phyloP scores from a whole-genome alignment of 164 flowering plant genomes.

The Berberis vulgaris region DNA sequence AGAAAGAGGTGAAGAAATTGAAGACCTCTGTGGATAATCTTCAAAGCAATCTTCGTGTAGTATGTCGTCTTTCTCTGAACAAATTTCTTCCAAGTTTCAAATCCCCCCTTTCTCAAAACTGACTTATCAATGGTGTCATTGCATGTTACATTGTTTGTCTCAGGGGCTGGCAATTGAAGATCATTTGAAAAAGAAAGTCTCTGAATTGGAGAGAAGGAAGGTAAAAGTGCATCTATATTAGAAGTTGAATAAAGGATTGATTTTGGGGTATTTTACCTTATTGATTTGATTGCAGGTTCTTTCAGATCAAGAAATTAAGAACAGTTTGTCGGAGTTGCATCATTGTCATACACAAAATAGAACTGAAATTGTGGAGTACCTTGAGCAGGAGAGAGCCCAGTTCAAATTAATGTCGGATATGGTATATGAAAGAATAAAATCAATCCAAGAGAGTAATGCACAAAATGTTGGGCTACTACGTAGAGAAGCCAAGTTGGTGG shows the following conservation, averaged over 20 bases:
- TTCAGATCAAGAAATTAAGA: slow-evolving; percentile 28
- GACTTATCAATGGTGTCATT: background rate
- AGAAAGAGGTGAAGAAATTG: slow-evolving; percentile 50
- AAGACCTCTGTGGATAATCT: slow-evolving; percentile 48
- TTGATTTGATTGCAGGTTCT: slow-evolving; percentile 35
- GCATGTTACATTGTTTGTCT: background rate
- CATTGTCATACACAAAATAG: slow-evolving; percentile 41
- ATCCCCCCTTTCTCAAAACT: background rate
- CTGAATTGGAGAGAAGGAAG: slow-evolving; percentile 49
- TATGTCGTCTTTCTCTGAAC: slow-evolving; percentile 12
- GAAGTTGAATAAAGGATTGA: background rate
- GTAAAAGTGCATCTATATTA: slow-evolving; percentile 30
- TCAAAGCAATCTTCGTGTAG: slow-evolving; percentile 65
- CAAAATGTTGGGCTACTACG: slow-evolving; percentile 17
- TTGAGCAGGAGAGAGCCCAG: slow-evolving; percentile 44
- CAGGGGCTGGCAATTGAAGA: slow-evolving; percentile 90
- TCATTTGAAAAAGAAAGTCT: slow-evolving; percentile 58
- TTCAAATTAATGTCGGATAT: slow-evolving; percentile 27
- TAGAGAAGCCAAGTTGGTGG: slow-evolving; percentile 24
- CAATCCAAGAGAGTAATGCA: slow-evolving; percentile 13
- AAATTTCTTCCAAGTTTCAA: background rate
- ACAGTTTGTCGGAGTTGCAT: slow-evolving; percentile 35
- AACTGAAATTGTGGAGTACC: slow-evolving; percentile 34
- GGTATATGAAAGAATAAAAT: slow-evolving; percentile 37
- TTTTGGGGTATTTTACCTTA: background rate